Base-by-base conservation (phyloP, 2,329 filamentous ascomycete genomes). In the Verticillium nonalfalfae region DNA sequence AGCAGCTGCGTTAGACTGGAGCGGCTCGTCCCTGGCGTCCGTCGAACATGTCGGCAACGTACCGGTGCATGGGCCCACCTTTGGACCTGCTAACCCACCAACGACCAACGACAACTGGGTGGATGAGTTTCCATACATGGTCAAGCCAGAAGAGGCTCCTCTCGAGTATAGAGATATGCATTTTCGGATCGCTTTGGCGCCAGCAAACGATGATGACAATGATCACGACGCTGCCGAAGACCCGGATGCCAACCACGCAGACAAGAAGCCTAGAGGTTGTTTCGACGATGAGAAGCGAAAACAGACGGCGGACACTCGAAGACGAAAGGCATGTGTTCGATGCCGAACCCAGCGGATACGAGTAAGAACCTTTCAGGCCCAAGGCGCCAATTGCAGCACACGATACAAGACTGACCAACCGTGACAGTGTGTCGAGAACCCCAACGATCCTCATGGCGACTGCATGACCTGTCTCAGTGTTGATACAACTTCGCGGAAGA, bases 321-420 rank as follows among this genome's bases (percentile, higher is more conserved):
- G 63, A 9, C 65, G 70, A n/a, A 73, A 72, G 34, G 78, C 78
- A 0, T 81, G 79, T 58, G 66, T 80, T n/a, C 72, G 78, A n/a
- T 81, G 78, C 64, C 74, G 74, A 34, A 75, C 75, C 60, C 78
- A 81, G 64, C 76, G 76, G 14, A 71, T 77, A 58, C 72, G 73
- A 21, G 79, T 80, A 72, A 65, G 78, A 71, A 59, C 56, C 58
- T 36, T 34, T 11, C 7, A 15, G 26, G 15, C 52, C 34, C 34
- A 52, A 13, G 15, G 26, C 14, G 3, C 2, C 39, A n/a, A n/a
- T 10, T 9, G 2, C 2, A 13, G 1, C n/a, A 10, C 18, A 10
- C 7, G 7, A 45, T 45, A n/a, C 6, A 26, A 52, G 45, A 11
- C 45, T 52, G 45, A 52, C 18, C 7, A 10, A 11, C 18, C 10